phyloP scores from a whole-genome alignment of 2,329 filamentous ascomycete species.

The Helotiales sp. region DNA sequence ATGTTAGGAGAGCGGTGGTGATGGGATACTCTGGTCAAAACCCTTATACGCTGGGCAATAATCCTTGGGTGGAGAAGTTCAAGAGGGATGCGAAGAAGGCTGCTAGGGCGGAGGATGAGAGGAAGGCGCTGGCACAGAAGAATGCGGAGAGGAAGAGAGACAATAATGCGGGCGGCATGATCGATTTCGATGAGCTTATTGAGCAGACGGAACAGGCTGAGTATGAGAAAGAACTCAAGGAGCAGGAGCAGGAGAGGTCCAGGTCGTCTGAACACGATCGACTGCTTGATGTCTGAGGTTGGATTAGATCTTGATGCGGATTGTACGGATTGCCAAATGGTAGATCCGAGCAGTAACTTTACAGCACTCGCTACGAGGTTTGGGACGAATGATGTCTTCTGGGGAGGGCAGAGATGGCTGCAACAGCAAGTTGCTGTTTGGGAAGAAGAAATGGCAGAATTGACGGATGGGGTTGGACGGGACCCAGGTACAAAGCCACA shows the following conservation, averaged over 20 bases:
- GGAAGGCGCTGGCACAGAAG: conserved; percentile 5
- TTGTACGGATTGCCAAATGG: not conserved
- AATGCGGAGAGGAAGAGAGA: conserved; percentile 7
- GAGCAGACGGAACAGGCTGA: conserved; percentile 24
- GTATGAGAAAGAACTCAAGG: conserved; percentile 20
- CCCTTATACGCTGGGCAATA: conserved; percentile 34
- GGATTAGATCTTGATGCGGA: not conserved
- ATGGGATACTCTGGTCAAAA: conserved; percentile 39
- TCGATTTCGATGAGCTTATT: conserved; percentile 29
- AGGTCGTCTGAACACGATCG: conserved; percentile 18
- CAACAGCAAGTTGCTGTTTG: not conserved
- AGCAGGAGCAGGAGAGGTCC: conserved; percentile 9
- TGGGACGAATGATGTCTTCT: not conserved
- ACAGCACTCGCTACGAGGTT: not conserved
- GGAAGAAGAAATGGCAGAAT: not conserved
- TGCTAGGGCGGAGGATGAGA: conserved; percentile 9
- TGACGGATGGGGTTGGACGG: not conserved
- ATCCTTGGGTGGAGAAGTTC: conserved; percentile 32
- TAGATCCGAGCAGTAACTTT: not conserved
- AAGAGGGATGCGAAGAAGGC: conserved; percentile 22
- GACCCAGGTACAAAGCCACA: not conserved
- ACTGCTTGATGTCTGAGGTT: conserved; percentile 14
- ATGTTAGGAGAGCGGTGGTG: conserved; percentile 34
- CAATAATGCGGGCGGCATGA: conserved; percentile 4
- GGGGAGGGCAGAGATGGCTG: not conserved